Base-by-base conservation (phyloP, 23 red algal genomes). In the Gracilariopsis chorda region DNA sequence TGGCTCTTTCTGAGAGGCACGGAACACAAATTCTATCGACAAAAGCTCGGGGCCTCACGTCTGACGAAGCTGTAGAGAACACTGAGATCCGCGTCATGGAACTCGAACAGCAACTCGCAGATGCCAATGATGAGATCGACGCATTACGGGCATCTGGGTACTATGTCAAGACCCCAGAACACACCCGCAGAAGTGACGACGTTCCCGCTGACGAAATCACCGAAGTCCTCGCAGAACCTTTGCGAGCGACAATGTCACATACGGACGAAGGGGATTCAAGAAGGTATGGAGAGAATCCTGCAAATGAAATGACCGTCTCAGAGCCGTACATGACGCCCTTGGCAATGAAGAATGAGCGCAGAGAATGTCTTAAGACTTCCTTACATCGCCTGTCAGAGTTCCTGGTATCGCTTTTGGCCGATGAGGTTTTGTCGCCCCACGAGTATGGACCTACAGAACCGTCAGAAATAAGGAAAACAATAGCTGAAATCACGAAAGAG, bases 401-500 rank as follows among this genome's bases (percentile, higher is more conserved):
- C 20, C 85, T 89, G 32, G 85, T 77, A 36, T 72, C 85, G 2
- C 53, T 89, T 23, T 48, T 89, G 39, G 69, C 67, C 23, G 58
- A 89, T 33, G 70, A 89, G 29, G 70, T 89, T 23, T 41, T 89
- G 8, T 63, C 85, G 7, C 45, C 82, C 48, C 61, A 76, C 7
- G 76, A 12, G 36, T 57, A 57, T 43, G 85, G 69, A 7, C 51
- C 61, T 7, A 77, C 85, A 9, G 51, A 36, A 13, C 61, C 65
- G 28, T 48, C 65, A 16, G 69, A 76, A 36, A 51, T 89, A 30
- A 43, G 85, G 27, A 77, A 65, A 27, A 73, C 16, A 19, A 69
- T 89, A 24, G 85, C 85, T 12, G 59, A 64, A 33, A 77, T 89
- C 3, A 89, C 85, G 0, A 65, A 89, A 44, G 85, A 89, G 48